Evolutionary conservation across 176 grass and related monocot species (phyloP).

Genomic region (Cenchrus americanus): DNA sequence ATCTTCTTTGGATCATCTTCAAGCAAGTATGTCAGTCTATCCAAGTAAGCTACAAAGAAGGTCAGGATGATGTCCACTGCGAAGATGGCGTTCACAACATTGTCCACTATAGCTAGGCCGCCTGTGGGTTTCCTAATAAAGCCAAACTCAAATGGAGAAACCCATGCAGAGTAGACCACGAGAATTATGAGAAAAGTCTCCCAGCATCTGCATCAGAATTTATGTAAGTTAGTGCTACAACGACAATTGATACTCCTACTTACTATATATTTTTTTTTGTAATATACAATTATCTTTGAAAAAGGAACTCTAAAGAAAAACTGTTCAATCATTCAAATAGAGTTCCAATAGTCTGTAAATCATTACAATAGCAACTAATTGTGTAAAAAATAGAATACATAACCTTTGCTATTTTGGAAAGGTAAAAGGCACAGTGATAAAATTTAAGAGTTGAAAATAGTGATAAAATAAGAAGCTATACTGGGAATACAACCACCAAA

Average conservation of each 20-base stretch:
- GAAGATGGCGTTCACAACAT: slow-evolving; percentile 84
- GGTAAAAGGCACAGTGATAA: background rate
- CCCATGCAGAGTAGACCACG: slow-evolving; percentile 91
- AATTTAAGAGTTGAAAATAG: background rate
- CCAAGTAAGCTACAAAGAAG: slow-evolving; percentile 93
- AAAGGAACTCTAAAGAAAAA: background rate
- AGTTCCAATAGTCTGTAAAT: background rate
- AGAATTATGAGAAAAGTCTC: slow-evolving; percentile 85
- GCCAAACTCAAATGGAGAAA: slow-evolving; percentile 95
- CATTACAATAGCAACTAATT: background rate
- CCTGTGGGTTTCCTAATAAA: slow-evolving; percentile 65
- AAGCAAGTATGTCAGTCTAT: slow-evolving; percentile 71
- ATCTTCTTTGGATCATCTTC: slow-evolving; percentile 69
- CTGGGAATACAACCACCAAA: slow-evolving; percentile 3
- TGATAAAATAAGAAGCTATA: slow-evolving; percentile 1
- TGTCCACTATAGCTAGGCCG: slow-evolving; percentile 63
- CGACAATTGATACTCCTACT: background rate
- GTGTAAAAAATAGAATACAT: background rate
- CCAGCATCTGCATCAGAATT: slow-evolving; percentile 60
- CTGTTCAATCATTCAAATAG: background rate
- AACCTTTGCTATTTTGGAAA: background rate
- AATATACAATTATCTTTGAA: background rate
- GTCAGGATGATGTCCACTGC: slow-evolving; percentile 86
- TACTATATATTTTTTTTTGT: too few relatives aligned
- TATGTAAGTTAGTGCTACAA: background rate